Evolutionary conservation across 352 stramenopile species (phyloP), one percentile per base, ranked within the genome.

Genomic region (Pythium guiyangense): DNA sequence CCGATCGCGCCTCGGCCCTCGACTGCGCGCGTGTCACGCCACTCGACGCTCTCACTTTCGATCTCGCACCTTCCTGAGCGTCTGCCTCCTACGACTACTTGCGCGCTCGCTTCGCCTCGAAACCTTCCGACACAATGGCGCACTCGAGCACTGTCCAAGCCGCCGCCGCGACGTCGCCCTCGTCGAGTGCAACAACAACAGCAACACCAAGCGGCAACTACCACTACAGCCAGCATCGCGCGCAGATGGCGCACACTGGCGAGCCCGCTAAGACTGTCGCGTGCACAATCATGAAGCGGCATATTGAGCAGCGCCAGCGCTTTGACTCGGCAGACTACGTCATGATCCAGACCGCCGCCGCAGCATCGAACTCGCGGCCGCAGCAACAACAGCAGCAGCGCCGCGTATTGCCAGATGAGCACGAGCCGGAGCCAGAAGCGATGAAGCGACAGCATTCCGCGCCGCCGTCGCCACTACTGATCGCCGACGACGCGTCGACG

Each of bases 291-390:
- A 64, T 90, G 51, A 73, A 80, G 55, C 79, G 79, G 6, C 77
- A 78, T 49, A 48, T 54, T 11, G 62, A 70, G 43, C 65, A 80
- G 43, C 79, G 79, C 42, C 77, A 90, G 64, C 80, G 80, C 31
- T 90, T 90, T 55, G 80, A 90, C 57, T 90, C 80, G 52, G 80
- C 80, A 6, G 80, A 90, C 56, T 86, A 82, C 56, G 75, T 69
- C 31, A 79, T 90, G 63, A 59, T 66, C n/a, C 57, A 69, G 11
- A 63, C 57, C 15, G 40, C 63, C 18, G 47, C 26, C 5, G 47
- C 37, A 2, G 29, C 26, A 1, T n/a, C n/a, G n/a, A n/a, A n/a
- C n/a, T n/a, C n/a, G n/a, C n/a, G n/a, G n/a, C n/a, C n/a, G n/a
- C n/a, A n/a, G n/a, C n/a, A n/a, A n/a, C 17, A 27, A n/a, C 31